Percentiles rank a stretch among this genome's conserved stretches.
Evolutionary conservation across 1,139 yeast genomes (phyloP).

Genomic region (Yamadazyma membranifaciens): DNA sequence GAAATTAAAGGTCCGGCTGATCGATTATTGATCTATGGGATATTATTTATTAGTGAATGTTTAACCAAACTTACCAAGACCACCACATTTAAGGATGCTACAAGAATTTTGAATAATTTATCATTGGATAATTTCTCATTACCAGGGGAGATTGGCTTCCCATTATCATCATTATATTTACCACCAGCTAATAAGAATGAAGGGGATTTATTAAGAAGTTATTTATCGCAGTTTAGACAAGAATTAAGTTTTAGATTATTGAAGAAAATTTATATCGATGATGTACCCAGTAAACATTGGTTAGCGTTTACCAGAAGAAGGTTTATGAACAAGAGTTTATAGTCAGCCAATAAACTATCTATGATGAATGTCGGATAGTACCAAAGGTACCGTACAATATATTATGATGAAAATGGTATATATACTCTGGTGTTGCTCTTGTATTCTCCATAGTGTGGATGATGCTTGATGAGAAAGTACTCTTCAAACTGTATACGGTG

Average conservation of each 20-base stretch:
- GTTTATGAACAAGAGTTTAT: conserved; percentile 84
- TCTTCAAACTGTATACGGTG: conserved; percentile 39
- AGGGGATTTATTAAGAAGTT: conserved; percentile 73
- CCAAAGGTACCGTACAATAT: no score
- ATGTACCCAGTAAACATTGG: conserved; percentile 81
- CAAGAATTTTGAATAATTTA: conserved; percentile 70
- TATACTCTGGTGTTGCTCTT: conserved; percentile 24
- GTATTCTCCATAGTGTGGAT: conserved; percentile 31
- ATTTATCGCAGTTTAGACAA: conserved; percentile 91
- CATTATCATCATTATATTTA: conserved; percentile 78
- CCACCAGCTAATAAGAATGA: conserved; percentile 76
- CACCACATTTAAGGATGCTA: conserved; percentile 61
- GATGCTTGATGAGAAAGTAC: conserved; percentile 26
- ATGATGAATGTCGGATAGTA: no score
- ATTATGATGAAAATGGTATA: conserved; percentile 16
- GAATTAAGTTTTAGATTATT: conserved; percentile 83
- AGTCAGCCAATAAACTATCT: no score
- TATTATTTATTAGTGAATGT: conserved; percentile 83
- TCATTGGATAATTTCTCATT: conserved; percentile 85
- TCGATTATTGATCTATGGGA: conserved; percentile 94
- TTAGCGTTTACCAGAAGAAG: conserved; percentile 91
- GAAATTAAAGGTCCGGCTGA: conserved; percentile 97
- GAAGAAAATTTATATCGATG: conserved; percentile 65
- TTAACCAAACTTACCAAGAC: conserved; percentile 56
- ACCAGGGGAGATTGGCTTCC: conserved; percentile 96